phyloP scores from a whole-genome alignment of 495 filamentous ascomycete genomes.

The Hypoxylon fragiforme region DNA sequence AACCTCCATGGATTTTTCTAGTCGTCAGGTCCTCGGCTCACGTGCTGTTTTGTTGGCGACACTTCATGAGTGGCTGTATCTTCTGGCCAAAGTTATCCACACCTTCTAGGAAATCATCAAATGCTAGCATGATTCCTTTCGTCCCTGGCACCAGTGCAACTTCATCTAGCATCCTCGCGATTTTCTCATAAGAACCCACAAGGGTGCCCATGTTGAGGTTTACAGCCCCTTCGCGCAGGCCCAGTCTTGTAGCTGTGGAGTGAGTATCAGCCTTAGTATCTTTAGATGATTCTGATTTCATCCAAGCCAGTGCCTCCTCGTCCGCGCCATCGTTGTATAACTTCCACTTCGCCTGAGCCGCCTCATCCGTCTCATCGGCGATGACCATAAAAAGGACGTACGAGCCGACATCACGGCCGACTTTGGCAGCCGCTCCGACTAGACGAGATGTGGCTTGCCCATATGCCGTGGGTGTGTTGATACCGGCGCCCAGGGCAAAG shows the following conservation, averaged over 20 bases:
- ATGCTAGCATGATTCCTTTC: slow-evolving; percentile 42
- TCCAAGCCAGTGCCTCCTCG: slow-evolving; percentile 35
- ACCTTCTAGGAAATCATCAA: slow-evolving; percentile 38
- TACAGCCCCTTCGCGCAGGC: slow-evolving; percentile 35
- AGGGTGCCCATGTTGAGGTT: slow-evolving; percentile 40
- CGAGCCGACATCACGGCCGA: slow-evolving; percentile 35
- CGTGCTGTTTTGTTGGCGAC: no score
- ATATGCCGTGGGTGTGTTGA: slow-evolving; percentile 37
- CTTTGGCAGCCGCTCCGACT: slow-evolving; percentile 29
- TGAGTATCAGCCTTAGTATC: slow-evolving; percentile 38
- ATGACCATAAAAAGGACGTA: slow-evolving; percentile 42
- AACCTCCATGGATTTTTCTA: no score
- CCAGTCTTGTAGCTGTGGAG: slow-evolving; percentile 32
- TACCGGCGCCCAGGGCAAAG: slow-evolving; percentile 36
- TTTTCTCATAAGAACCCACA: slow-evolving; percentile 35
- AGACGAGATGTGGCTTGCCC: slow-evolving; percentile 26
- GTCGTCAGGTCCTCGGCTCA: no score
- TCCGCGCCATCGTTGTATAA: slow-evolving; percentile 38
- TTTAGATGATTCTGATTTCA: slow-evolving; percentile 35
- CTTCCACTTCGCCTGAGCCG: slow-evolving; percentile 38
- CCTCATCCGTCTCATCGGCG: slow-evolving; percentile 39
- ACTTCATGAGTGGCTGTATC: slow-evolving; percentile 39
- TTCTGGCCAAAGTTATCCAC: slow-evolving; percentile 38
- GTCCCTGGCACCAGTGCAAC: slow-evolving; percentile 34
- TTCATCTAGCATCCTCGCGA: slow-evolving; percentile 39